phyloP scores from a whole-genome alignment of 108 stramenopile genomes.

The Cyclotella sp. region DNA sequence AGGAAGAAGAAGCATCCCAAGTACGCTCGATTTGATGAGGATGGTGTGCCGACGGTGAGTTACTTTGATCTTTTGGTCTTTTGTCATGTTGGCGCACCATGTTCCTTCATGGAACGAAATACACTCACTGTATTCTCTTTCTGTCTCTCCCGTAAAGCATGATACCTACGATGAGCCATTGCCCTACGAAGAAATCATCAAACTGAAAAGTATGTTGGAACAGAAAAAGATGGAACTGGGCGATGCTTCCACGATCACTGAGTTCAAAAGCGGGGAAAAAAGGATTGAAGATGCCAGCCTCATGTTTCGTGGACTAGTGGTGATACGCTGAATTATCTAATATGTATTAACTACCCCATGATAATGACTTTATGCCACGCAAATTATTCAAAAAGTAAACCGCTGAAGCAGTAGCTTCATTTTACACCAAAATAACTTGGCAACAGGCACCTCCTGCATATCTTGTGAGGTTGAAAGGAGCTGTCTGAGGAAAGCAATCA shows the following conservation, averaged over 20 bases:
- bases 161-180: conserved; percentile 71
- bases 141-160: conserved; percentile 51
- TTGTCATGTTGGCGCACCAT: not conserved
- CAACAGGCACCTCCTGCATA: too few species aligned
- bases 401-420: too few species aligned
- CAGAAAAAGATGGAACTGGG: conserved; percentile 74
- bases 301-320: conserved; percentile 84
- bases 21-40: conserved; percentile 75
- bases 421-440: too few species aligned
- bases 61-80: not conserved
- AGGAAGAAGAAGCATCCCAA: conserved; percentile 84
- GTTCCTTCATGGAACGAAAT: not conserved
- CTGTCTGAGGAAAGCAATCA: too few species aligned
- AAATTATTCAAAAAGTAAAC: too few species aligned
- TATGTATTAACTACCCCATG: too few species aligned
- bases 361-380: not conserved
- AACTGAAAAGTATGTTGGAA: conserved; percentile 67
- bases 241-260: conserved; percentile 71
- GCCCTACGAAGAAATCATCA: conserved; percentile 51
- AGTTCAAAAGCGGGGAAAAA: conserved; percentile 76
- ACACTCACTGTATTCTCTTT: not conserved
- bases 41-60: conserved; percentile 74
- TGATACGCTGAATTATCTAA: conserved; percentile 59
- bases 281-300: conserved; percentile 80
- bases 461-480: too few species aligned